These are phyloP conservation scores for Novymonas esmeraldas DNA, from an alignment of 208 protist genomes.

Conservation along the genomic window DNA sequence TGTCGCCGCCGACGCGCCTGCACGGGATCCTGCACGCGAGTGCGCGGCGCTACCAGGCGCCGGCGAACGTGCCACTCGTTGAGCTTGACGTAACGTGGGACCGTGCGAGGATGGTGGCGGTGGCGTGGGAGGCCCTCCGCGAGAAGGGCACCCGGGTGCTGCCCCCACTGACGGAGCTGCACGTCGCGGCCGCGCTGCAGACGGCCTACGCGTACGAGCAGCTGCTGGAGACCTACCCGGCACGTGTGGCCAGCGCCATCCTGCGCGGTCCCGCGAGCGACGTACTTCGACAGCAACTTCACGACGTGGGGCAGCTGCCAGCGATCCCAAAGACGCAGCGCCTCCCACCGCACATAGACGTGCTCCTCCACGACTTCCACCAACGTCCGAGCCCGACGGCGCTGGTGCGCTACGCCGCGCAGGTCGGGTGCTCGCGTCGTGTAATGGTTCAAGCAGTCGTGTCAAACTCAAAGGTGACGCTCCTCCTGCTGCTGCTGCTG, in stretches of 20 bases:
- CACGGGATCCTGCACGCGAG: slow-evolving; percentile 50
- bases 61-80: slow-evolving; percentile 34
- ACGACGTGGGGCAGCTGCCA: slow-evolving; percentile 11
- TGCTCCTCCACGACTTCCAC: slow-evolving; percentile 61
- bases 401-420: slow-evolving; percentile 48
- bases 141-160: slow-evolving; percentile 39
- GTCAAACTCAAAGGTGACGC: slow-evolving; percentile 57
- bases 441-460: slow-evolving; percentile 52
- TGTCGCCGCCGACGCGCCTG: slow-evolving; percentile 28
- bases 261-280: slow-evolving; percentile 33
- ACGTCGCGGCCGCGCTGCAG: slow-evolving; percentile 35
- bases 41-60: slow-evolving; percentile 39
- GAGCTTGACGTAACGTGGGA: slow-evolving; percentile 56
- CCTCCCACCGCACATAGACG: slow-evolving; percentile 14
- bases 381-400: slow-evolving; percentile 45
- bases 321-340: slow-evolving; percentile 24
- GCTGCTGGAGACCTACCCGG: slow-evolving; percentile 41
- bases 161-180: slow-evolving; percentile 40
- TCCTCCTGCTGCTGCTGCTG: slow-evolving; percentile 37
- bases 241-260: slow-evolving; percentile 35
- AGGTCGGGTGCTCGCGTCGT: slow-evolving; percentile 31
- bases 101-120: slow-evolving; percentile 16
- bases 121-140: slow-evolving; percentile 53
- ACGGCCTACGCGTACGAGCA: slow-evolving; percentile 49
- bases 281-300: slow-evolving; percentile 21